phyloP scores from a whole-genome alignment of 2,329 filamentous ascomycete species.

The Nothomitra cinnamomea region DNA sequence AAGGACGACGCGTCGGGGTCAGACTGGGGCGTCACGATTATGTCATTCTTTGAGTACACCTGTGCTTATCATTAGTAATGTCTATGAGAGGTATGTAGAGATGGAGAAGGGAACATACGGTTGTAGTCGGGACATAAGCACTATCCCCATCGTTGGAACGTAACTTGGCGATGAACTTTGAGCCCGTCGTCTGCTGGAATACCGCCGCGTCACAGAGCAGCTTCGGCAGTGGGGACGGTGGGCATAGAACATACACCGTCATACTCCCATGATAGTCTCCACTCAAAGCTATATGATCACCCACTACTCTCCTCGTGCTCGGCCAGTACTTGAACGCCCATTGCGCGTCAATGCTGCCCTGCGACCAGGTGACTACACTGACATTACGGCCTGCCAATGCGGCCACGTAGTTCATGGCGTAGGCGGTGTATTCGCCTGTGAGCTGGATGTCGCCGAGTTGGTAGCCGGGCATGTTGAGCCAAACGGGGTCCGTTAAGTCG shows the following conservation, averaged over 20 bases:
- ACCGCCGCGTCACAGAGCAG: conserved; percentile 22
- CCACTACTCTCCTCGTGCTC: conserved; percentile 26
- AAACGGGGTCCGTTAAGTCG: conserved; percentile 32
- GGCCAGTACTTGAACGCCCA: conserved; percentile 44
- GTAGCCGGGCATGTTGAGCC: conserved; percentile 35
- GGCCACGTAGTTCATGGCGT: conserved; percentile 39
- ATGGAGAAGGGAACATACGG: conserved; percentile 30
- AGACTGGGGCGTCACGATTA: conserved; percentile 34
- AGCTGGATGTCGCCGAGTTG: conserved; percentile 31
- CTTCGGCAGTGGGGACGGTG: conserved; percentile 11
- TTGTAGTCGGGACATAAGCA: conserved; percentile 38
- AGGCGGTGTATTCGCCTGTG: conserved; percentile 38
- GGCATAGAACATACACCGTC: conserved; percentile 20
- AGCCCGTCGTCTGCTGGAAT: conserved; percentile 30
- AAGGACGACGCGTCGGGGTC: conserved; percentile 30
- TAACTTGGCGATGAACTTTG: conserved; percentile 26
- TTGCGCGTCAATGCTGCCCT: conserved; percentile 37
- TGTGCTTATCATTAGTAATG: too few relatives aligned
- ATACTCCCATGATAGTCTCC: conserved; percentile 35
- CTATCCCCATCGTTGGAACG: conserved; percentile 29
- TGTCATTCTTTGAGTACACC: conserved; percentile 18
- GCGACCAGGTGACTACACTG: conserved; percentile 35
- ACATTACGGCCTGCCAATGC: conserved; percentile 24
- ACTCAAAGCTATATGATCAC: conserved; percentile 35
- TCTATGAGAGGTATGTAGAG: neutral